phyloP scores from a whole-genome alignment of 306 rosid genomes.

The Gynostemma pentaphyllum region DNA sequence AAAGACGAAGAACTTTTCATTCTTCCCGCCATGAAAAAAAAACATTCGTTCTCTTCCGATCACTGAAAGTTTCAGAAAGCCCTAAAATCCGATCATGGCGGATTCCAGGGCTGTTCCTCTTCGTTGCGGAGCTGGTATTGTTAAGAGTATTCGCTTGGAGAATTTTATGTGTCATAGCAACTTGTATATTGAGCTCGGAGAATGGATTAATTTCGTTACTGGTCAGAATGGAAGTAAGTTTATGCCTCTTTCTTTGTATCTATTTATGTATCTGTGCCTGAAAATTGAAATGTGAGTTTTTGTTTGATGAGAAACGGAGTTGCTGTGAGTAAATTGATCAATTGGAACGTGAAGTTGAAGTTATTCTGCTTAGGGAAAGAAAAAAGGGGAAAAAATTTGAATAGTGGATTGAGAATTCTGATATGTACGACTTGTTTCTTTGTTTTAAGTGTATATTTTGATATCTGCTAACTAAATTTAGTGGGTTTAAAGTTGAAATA shows the following conservation, averaged over 20 bases:
- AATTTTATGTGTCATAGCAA: slow-evolving; percentile 89
- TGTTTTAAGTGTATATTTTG: no score
- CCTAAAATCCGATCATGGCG: slow-evolving; percentile 4
- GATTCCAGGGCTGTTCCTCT: slow-evolving; percentile 9
- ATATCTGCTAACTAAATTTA: no score
- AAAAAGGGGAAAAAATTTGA: no score
- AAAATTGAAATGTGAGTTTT: neutral
- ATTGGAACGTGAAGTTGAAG: neutral
- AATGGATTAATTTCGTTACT: slow-evolving; percentile 61
- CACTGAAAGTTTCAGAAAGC: neutral
- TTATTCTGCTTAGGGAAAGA: neutral
- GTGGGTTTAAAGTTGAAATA: no score
- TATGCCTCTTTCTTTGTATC: neutral
- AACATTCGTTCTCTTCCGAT: neutral
- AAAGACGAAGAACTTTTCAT: no score
- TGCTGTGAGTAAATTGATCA: neutral
- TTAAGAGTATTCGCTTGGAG: slow-evolving; percentile 57
- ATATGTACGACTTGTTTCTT: no score
- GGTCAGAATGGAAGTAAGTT: slow-evolving; percentile 91
- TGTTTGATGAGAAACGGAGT: neutral
- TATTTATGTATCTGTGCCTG: neutral
- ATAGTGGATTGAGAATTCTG: no score
- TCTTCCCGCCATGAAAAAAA: neutral
- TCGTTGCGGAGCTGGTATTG: slow-evolving; percentile 45
- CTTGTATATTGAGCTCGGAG: slow-evolving; percentile 59